These are phyloP conservation scores for Claviceps paspali DNA, from an alignment of 2,329 filamentous ascomycete genomes.

Conservation along the genomic window DNA sequence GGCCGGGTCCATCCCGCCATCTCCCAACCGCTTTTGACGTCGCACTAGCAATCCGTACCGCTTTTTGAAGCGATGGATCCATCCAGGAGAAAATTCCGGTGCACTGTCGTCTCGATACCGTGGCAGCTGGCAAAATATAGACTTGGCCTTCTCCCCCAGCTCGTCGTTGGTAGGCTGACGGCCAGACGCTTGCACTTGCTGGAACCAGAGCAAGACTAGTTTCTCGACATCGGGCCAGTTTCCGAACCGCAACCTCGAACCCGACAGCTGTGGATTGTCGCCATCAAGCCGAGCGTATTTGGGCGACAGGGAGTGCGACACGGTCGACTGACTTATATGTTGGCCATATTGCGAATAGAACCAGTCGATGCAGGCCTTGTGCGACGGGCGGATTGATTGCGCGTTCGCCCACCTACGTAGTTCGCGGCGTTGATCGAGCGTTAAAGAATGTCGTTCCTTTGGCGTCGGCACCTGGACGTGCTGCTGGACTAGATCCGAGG, in stretches of 20 bases:
- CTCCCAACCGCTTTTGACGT: constrained; percentile 37
- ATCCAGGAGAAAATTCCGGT: constrained; percentile 47
- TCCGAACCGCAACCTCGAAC: constrained; percentile 44
- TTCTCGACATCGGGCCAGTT: constrained; percentile 51
- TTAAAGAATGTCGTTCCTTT: constrained; percentile 42
- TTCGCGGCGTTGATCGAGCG: constrained; percentile 45
- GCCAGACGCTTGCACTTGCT: constrained; percentile 34
- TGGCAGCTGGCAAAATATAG: constrained; percentile 41
- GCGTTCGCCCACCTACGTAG: constrained; percentile 44
- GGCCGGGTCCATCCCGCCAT: constrained; percentile 30
- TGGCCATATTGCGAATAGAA: constrained; percentile 43
- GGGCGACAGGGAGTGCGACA: constrained; percentile 45
- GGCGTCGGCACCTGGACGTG: constrained; percentile 7
- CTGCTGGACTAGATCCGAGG: constrained; percentile 15
- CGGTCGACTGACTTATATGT: constrained; percentile 47
- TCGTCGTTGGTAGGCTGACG: constrained; percentile 48
- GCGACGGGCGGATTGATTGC: constrained; percentile 40
- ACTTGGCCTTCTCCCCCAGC: constrained; percentile 45
- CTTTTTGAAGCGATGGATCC: constrained; percentile 52
- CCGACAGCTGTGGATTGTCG: constrained; percentile 44
- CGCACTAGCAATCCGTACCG: constrained; percentile 43
- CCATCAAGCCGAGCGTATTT: constrained; percentile 47
- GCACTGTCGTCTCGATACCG: constrained; percentile 45
- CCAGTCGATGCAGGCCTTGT: constrained; percentile 50
- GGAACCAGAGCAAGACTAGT: constrained; percentile 40